Evolutionary conservation across 1,284 basidiomycete genomes (phyloP), one percentile per base, ranked within the genome.

Genomic region (Trichosporon inkin): DNA sequence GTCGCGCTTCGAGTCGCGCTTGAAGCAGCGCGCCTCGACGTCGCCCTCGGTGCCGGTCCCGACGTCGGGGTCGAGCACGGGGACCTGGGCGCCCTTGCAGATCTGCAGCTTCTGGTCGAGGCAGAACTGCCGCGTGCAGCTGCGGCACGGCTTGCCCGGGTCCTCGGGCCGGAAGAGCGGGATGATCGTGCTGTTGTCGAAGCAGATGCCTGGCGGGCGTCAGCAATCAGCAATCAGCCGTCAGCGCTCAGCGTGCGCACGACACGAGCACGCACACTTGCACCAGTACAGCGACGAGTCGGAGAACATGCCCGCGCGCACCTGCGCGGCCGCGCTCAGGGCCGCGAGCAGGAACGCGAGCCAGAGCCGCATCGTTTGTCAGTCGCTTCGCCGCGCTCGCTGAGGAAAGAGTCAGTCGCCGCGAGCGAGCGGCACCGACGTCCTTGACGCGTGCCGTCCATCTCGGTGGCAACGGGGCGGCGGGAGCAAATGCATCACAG

Each of bases 31-130:
- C 62, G 92, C 92, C 79, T 94, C 90, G 37, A 97, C 90, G 76
- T 96, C 92, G 22, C 92, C 92, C 74, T 95, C 93, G 70, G 91
- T 92, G n/a, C 93, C 93, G 2, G 92, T 94, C 7, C 89, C 92
- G 19, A 88, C 92, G 76, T 97, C 92, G 20, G 87, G 88, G 78
- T 97, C 86, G 37, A 89, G 86, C 69, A 92, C 88, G 28, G 91
- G 92, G 36, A 92, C 79, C 56, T 86, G 83, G 35, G 93, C 93
- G 44, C 77, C 74, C 64, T 68, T 68, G 67, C 93, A 96, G 56
- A 92, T 94, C 7, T 83, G 80, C 32, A 96, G 82, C 72, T 93
- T 92, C 77, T 92, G 93, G 71, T 95, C 92, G 55, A 94, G 81
- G 79, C 93, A 97, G 87, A 92, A 97, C 74, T 93, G 89, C 69